These are phyloP conservation scores for Leptoxyphium fumago DNA, from an alignment of 2,329 filamentous ascomycete species.

Conservation along the genomic window DNA sequence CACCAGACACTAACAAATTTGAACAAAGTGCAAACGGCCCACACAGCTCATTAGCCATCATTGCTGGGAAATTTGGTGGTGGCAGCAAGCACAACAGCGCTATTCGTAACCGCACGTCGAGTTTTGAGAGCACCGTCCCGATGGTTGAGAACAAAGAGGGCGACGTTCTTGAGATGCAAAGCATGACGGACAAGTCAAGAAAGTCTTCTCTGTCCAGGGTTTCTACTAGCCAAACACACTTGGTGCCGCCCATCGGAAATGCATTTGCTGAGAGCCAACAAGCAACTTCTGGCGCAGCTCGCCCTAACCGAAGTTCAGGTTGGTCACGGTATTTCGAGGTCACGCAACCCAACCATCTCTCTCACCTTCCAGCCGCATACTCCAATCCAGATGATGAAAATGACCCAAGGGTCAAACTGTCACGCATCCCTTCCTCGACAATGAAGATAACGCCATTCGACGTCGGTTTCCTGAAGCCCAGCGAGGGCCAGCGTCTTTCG, in stretches of 20 bases:
- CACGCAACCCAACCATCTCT: constrained; percentile 20
- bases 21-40: constrained; percentile 7
- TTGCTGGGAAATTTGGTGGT: constrained; percentile 38
- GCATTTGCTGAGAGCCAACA: neutral
- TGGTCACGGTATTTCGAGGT: constrained; percentile 24
- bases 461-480: constrained; percentile 34
- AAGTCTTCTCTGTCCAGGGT: constrained; percentile 6
- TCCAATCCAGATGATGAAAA: constrained; percentile 30
- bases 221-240: neutral
- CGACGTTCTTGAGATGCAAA: constrained; percentile 19
- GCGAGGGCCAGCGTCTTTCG: constrained; percentile 47
- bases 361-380: constrained; percentile 19
- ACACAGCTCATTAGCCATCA: constrained; percentile 31
- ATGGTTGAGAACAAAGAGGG: constrained; percentile 42
- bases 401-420: constrained; percentile 33
- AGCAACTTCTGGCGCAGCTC: neutral
- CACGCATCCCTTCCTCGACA: constrained; percentile 39
- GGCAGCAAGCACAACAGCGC: constrained; percentile 36
- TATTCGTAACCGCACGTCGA: constrained; percentile 30
- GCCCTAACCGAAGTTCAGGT: constrained; percentile 40
- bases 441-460: constrained; percentile 51
- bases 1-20: constrained; percentile 10
- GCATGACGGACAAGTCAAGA: constrained; percentile 30
- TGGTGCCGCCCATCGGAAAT: neutral
- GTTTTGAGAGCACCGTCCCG: constrained; percentile 45